Evolutionary conservation across 2,329 filamentous ascomycete genomes (phyloP).

Genomic region (Dactylellina parvicollis): DNA sequence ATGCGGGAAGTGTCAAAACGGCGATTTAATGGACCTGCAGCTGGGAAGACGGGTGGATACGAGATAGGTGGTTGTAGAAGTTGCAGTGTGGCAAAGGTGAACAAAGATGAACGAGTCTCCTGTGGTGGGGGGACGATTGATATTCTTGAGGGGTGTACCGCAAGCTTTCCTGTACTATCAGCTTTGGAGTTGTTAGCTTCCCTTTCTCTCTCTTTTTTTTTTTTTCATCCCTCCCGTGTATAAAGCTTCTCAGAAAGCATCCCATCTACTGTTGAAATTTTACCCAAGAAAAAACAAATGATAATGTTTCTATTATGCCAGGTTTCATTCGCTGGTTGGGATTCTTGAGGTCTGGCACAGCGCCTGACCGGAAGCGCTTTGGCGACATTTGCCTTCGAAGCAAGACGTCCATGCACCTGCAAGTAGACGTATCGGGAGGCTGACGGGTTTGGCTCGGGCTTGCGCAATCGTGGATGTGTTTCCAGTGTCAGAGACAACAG

Average conservation of each 20-base stretch:
- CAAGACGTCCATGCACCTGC: neutral
- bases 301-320: neutral
- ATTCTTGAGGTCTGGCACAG: too few species aligned
- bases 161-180: slow-evolving; percentile 24
- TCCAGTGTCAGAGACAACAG: neutral
- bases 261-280: neutral
- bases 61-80: neutral
- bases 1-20: slow-evolving; percentile 9
- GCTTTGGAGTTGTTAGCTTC: slow-evolving; percentile 46
- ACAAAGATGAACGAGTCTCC: neutral
- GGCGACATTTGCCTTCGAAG: neutral
- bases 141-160: slow-evolving; percentile 21
- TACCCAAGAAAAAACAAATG: neutral
- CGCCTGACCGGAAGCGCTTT: too few species aligned
- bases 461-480: neutral
- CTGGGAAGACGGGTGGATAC: slow-evolving; percentile 4
- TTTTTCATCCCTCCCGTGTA: slow-evolving; percentile 17
- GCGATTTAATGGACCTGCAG: slow-evolving; percentile 13
- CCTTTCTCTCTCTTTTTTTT: slow-evolving; percentile 10
- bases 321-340: neutral
- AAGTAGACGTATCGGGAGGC: neutral
- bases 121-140: slow-evolving; percentile 9
- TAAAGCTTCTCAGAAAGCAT: slow-evolving; percentile 21
- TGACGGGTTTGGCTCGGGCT: neutral
- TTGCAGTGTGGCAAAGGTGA: slow-evolving; percentile 29